These are phyloP conservation scores for Bryopsis sp. DNA, from an alignment of 139 green algal species.

Conservation along the genomic window DNA sequence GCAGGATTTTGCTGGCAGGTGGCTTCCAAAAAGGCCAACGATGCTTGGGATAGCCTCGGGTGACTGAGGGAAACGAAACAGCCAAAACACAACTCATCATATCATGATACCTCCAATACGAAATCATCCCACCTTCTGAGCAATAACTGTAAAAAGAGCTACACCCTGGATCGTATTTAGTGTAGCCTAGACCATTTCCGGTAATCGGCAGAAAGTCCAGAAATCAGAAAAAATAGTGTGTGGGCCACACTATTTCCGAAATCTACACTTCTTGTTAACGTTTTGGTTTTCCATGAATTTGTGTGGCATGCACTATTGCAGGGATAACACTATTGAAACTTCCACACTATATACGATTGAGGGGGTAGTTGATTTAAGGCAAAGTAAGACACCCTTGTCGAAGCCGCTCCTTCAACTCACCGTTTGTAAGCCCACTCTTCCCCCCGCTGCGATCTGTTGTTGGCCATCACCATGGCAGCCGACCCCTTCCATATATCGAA, in stretches of 20 bases:
- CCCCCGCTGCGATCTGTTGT: background rate
- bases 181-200: background rate
- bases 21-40: constrained; percentile 15
- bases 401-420: background rate
- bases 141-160: background rate
- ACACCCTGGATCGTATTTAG: background rate
- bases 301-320: background rate
- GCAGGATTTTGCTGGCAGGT: constrained; percentile 6
- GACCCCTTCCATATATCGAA: constrained; percentile 8
- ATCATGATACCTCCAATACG: background rate
- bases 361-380: background rate
- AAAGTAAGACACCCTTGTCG: background rate
- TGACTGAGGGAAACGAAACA: background rate
- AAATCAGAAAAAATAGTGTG: background rate
- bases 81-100: too few species aligned
- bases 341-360: background rate
- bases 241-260: background rate
- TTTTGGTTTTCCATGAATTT: too few species aligned
- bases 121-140: background rate
- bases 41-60: constrained; percentile 12
- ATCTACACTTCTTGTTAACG: too few species aligned
- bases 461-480: background rate
- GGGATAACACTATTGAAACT: background rate
- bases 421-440: constrained; percentile 1
- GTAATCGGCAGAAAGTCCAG: background rate